phyloP scores from a whole-genome alignment of 495 filamentous ascomycete species.

The Diplogelasinospora grovesii region DNA sequence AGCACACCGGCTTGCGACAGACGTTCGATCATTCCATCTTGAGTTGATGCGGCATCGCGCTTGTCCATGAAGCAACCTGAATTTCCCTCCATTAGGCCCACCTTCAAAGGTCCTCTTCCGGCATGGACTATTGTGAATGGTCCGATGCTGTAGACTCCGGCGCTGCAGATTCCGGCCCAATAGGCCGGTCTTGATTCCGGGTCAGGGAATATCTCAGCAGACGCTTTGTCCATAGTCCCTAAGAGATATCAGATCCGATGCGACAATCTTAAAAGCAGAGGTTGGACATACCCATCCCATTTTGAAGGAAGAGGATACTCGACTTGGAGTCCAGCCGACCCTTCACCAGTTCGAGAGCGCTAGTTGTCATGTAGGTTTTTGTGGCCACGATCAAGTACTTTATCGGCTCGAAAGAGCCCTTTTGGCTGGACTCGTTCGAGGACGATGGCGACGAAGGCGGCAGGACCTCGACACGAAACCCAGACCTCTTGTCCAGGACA shows the following conservation, averaged over 20 bases:
- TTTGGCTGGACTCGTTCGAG: slow-evolving; percentile 18
- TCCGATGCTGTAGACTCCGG: slow-evolving; percentile 48
- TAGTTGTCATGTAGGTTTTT: slow-evolving; percentile 52
- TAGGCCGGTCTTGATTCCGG: slow-evolving; percentile 54
- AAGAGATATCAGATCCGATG: neutral
- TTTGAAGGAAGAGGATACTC: slow-evolving; percentile 67
- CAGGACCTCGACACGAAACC: slow-evolving; percentile 21
- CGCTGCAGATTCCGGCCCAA: slow-evolving; percentile 58
- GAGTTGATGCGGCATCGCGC: too few relatives aligned
- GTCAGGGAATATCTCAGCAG: slow-evolving; percentile 53
- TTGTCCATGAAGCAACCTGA: too few relatives aligned
- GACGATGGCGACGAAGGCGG: too few relatives aligned
- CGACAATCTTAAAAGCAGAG: neutral
- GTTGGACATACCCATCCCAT: slow-evolving; percentile 60
- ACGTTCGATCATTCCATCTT: slow-evolving; percentile 12
- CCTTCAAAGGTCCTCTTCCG: slow-evolving; percentile 52
- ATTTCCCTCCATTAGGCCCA: slow-evolving; percentile 41
- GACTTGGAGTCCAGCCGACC: slow-evolving; percentile 53
- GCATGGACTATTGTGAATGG: slow-evolving; percentile 54
- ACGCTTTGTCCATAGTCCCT: slow-evolving; percentile 51
- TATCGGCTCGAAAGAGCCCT: slow-evolving; percentile 33
- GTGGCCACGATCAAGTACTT: slow-evolving; percentile 65
- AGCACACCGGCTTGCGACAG: neutral
- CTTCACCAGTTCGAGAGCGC: slow-evolving; percentile 48
- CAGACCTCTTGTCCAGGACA: slow-evolving; percentile 24